Conservation (phyloP, 768 basidiomycete species). For the Boletus reticuloceps region DNA sequence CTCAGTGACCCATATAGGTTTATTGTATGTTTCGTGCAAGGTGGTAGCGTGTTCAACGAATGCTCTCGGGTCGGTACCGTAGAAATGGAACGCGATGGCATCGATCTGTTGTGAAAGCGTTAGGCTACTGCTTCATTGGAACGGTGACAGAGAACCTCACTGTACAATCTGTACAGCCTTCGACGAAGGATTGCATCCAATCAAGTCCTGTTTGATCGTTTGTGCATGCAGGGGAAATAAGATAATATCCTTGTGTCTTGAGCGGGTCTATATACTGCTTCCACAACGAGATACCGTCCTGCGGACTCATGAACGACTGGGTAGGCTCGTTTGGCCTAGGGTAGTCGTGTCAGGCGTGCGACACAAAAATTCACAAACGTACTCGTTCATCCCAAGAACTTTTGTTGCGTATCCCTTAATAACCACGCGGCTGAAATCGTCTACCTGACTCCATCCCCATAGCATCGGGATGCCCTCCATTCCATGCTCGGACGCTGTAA, state of each 20-base stretch:
- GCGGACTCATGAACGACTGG: conserved; percentile 63
- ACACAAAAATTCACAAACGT: conserved; percentile 19
- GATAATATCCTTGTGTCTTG: conserved; percentile 51
- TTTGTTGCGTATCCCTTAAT: conserved; percentile 50
- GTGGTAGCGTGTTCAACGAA: conserved; percentile 53
- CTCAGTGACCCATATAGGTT: conserved; percentile 62
- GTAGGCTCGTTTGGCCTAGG: conserved; percentile 64
- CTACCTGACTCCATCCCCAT: conserved; percentile 58
- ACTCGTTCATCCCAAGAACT: conserved; percentile 82
- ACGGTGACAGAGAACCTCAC: conserved; percentile 36
- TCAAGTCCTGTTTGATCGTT: conserved; percentile 56
- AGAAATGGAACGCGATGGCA: conserved; percentile 68
- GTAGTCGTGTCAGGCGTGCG: background rate
- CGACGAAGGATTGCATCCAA: conserved; percentile 66
- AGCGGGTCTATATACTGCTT: conserved; percentile 62
- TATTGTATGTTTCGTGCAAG: conserved; percentile 46
- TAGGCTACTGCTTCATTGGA: background rate
- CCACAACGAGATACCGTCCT: conserved; percentile 58
- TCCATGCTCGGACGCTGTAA: conserved; percentile 41
- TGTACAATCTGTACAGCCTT: conserved; percentile 47
- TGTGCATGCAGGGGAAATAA: conserved; percentile 70
- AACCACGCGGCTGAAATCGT: conserved; percentile 46
- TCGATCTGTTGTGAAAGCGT: conserved; percentile 45
- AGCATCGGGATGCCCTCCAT: conserved; percentile 65
- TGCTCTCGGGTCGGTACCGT: conserved; percentile 49